Base-by-base conservation (phyloP, 1,139 yeast genomes). In the Tardiomyces depauwii region DNA sequence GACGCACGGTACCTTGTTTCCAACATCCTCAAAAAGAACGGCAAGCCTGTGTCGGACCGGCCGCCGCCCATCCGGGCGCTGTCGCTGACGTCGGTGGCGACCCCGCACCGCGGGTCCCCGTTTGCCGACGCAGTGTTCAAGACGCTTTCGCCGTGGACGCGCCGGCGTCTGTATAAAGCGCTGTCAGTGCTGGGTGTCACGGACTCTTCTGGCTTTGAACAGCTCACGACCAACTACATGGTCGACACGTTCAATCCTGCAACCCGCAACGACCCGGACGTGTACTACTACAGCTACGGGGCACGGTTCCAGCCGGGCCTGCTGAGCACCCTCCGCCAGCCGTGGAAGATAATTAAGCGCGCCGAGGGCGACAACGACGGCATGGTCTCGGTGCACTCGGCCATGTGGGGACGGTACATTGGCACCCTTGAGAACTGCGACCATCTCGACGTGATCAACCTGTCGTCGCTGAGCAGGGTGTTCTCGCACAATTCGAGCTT, bases 31-130 rank as follows among this genome's bases (percentile, higher is more conserved):
- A 69, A 66, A 38, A 56, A 64, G 36, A 68, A 73, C 45, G 36
- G 36, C 16, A 21, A 7, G 25, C 4, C 25, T 4, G 25, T 21
- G 7, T 21, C 7, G 83, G 76, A 54, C 64, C 77, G 53, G 78
- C 83, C 5, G 77, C 41, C 18, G 25, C 42, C 47, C 2, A 45
- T 58, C 42, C 38, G 50, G 23, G 62, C 62, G 14, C 52, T 73
- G 1, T 82, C 94, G 42, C 65, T 88, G 25, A 86, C 96, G 0
- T 87, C 96, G 0, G 73, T 88, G 1, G 77, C 93, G 0, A 85
- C 96, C 0, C 96, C 96, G 0, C 96, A 88, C 63, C 77, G 74
- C 48, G 96, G 96, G 0, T 80, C 94, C 0, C 84, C 82, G 47
- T 77, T 84, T 57, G 96, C 96, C 2, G 93, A 87, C 57, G 50